Evolutionary conservation across 805 yeast genomes (phyloP).

Genomic region (Starmerella stellata): DNA sequence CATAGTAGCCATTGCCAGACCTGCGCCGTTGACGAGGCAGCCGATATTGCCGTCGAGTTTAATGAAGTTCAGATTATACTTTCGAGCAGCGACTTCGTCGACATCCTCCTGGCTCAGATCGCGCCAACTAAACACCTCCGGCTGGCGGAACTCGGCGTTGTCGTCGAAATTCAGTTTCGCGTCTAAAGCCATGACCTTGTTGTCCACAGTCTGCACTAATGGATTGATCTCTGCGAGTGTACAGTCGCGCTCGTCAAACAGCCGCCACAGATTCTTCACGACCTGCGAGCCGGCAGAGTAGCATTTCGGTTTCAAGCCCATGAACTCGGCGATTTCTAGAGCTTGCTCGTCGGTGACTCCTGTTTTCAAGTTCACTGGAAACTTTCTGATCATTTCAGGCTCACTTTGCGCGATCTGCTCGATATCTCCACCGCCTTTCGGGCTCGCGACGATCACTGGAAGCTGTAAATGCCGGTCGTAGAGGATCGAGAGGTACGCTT

Average conservation of each 20-base stretch:
- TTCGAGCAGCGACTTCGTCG: constrained; percentile 82
- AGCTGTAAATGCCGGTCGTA: constrained; percentile 83
- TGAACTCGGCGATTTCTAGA: constrained; percentile 49
- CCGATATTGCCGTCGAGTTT: constrained; percentile 98
- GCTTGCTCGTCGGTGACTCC: constrained; percentile 75
- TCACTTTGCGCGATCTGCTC: constrained; percentile 90
- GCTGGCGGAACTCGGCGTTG: constrained; percentile 85
- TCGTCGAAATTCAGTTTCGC: constrained; percentile 98
- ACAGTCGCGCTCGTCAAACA: constrained; percentile 81
- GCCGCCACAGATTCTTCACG: constrained; percentile 70
- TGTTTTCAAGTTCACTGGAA: constrained; percentile 52
- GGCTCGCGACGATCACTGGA: constrained; percentile 86
- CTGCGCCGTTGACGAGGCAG: constrained; percentile 98
- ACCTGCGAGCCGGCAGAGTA: constrained; percentile 74
- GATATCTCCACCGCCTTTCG: constrained; percentile 99
- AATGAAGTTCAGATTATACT: constrained; percentile 84
- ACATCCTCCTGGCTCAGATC: constrained; percentile 96
- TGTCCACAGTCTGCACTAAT: constrained; percentile 77
- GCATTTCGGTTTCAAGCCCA: constrained; percentile 68
- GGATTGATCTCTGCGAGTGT: constrained; percentile 99
- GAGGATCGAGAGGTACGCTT: constrained; percentile 85
- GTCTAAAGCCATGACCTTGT: constrained; percentile 91
- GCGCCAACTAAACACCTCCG: constrained; percentile 92
- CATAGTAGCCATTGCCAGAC: constrained; percentile 99
- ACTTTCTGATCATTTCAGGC: constrained; percentile 84